Percentiles rank a stretch among this genome's conserved stretches.
Evolutionary conservation across 2,329 filamentous ascomycete genomes (phyloP).

Genomic region (Tolypocladium inflatum): DNA sequence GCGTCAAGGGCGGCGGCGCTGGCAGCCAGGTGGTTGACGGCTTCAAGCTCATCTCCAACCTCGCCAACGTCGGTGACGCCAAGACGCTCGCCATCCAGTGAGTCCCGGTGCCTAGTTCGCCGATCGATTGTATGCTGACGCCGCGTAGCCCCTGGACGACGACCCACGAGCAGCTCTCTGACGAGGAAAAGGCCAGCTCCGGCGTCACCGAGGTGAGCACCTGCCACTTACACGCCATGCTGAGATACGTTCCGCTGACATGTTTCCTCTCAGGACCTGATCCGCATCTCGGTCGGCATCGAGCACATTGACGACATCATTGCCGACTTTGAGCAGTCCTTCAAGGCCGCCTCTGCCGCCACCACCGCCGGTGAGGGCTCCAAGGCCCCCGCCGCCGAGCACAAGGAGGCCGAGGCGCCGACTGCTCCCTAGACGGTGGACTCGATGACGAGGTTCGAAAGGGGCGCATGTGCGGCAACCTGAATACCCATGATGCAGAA

Average conservation of each 20-base stretch:
- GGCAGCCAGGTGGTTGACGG: conserved; percentile 85
- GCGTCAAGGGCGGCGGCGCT: conserved; percentile 78
- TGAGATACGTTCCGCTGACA: background rate
- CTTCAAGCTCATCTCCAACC: conserved; percentile 90
- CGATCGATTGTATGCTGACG: background rate
- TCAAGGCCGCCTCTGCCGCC: conserved; percentile 49
- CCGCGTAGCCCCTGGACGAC: conserved; percentile 68
- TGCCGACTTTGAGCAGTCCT: conserved; percentile 87
- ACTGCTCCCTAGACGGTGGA: conserved; percentile 13
- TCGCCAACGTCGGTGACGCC: conserved; percentile 92
- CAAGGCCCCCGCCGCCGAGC: conserved; percentile 11
- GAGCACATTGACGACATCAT: conserved; percentile 98
- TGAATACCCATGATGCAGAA: background rate
- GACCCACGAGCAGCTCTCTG: conserved; percentile 83
- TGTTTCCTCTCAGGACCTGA: conserved; percentile 54
- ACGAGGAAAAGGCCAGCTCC: conserved; percentile 69
- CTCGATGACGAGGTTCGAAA: background rate
- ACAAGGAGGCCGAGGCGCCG: conserved; percentile 29
- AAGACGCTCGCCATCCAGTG: conserved; percentile 87
- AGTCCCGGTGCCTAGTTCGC: conserved; percentile 6
- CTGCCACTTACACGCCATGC: background rate
- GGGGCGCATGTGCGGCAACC: background rate
- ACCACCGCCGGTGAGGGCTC: conserved; percentile 20
- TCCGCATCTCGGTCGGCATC: conserved; percentile 89
- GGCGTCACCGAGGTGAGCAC: conserved; percentile 64